Evolutionary conservation across 192 early-diverging fungal species (phyloP).

Genomic region (Coemansia sp.): DNA sequence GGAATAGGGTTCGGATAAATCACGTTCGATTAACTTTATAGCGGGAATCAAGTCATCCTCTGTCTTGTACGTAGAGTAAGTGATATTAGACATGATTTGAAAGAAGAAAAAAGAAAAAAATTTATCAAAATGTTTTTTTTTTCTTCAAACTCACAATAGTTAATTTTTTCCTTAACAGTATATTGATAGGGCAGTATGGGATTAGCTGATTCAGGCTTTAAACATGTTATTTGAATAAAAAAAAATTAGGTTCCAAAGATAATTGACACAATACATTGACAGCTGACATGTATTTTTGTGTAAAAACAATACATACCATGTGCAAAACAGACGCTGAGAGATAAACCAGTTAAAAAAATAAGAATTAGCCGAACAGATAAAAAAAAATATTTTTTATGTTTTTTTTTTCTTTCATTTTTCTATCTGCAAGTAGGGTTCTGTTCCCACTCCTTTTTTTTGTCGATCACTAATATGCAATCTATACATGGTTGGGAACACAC

Average conservation of each 20-base stretch:
- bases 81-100: conserved; percentile 2
- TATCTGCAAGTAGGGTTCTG: background rate
- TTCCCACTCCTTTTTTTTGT: too few relatives aligned
- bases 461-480: background rate
- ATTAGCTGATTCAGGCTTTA: too few relatives aligned
- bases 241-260: too few relatives aligned
- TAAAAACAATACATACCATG: too few relatives aligned
- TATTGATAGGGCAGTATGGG: too few relatives aligned
- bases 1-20: conserved; percentile 95
- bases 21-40: conserved; percentile 82
- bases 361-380: background rate
- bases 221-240: too few relatives aligned
- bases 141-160: background rate
- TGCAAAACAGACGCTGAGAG: too few relatives aligned
- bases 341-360: too few relatives aligned
- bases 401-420: too few relatives aligned
- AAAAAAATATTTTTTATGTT: background rate
- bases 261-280: too few relatives aligned
- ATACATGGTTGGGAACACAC: background rate
- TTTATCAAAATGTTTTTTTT: background rate
- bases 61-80: conserved; percentile 64
- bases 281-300: too few relatives aligned
- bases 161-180: too few relatives aligned
- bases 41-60: conserved; percentile 80
- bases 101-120: background rate